Percentiles rank a stretch among this genome's conserved stretches.
phyloP scores from a whole-genome alignment of 768 basidiomycete species.

The Fomitopsis serialis region DNA sequence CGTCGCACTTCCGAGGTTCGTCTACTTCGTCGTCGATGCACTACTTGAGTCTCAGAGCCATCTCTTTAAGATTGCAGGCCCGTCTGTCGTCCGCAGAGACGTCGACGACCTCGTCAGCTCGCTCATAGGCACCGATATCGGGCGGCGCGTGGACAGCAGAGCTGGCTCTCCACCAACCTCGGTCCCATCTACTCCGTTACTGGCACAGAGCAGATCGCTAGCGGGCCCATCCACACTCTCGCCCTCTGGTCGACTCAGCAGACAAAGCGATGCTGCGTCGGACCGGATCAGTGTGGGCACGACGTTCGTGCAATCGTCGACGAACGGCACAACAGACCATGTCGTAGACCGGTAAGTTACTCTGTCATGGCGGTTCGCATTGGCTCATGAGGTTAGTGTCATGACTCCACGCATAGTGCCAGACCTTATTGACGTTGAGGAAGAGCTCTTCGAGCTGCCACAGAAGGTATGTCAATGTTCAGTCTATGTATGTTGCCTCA shows the following conservation, averaged over 20 bases:
- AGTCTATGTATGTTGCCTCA: neutral
- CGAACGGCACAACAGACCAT: constrained; percentile 58
- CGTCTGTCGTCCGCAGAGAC: constrained; percentile 44
- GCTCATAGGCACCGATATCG: constrained; percentile 43
- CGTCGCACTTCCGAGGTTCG: constrained; percentile 16
- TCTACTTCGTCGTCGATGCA: neutral
- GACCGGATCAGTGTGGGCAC: constrained; percentile 40
- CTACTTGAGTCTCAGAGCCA: neutral
- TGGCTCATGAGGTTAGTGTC: constrained; percentile 32
- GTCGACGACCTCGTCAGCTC: constrained; percentile 68
- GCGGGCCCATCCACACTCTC: constrained; percentile 31
- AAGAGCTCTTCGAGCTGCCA: constrained; percentile 87
- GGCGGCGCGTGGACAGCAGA: constrained; percentile 47
- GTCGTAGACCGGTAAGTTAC: constrained; percentile 59
- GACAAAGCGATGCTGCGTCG: constrained; percentile 63
- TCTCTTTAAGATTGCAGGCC: constrained; percentile 27
- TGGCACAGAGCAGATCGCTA: constrained; percentile 30
- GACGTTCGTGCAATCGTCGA: constrained; percentile 37
- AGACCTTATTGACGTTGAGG: constrained; percentile 86
- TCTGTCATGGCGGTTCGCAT: neutral
- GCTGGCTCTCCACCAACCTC: constrained; percentile 69
- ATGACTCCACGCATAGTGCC: constrained; percentile 60
- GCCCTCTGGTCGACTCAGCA: constrained; percentile 59
- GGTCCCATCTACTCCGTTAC: constrained; percentile 62
- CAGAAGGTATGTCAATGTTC: constrained; percentile 53